Percentiles rank a stretch among this genome's conserved stretches.
phyloP scores from a whole-genome alignment of 495 filamentous ascomycete species.

The Jackrogersella minutella region DNA sequence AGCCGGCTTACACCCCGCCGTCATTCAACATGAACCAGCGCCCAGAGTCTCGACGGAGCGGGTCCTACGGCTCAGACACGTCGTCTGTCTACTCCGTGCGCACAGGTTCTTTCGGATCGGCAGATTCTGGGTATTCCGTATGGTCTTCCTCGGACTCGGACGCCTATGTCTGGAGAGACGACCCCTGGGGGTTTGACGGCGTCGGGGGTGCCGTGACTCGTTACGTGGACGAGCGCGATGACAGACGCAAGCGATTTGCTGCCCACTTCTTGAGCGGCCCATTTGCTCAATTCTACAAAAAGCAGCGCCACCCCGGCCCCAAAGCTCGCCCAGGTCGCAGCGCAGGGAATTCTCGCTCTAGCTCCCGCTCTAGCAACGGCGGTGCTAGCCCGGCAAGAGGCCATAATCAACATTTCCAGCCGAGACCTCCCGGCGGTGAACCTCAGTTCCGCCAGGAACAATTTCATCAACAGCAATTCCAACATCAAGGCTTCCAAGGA shows the following conservation, averaged over 20 bases:
- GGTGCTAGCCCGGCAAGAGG: constrained; percentile 3
- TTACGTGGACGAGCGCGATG: constrained; percentile 37
- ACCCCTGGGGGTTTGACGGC: constrained; percentile 38
- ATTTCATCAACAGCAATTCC: constrained; percentile 15
- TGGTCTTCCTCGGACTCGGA: constrained; percentile 44
- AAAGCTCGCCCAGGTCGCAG: constrained; percentile 25
- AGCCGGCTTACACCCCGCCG: constrained; percentile 1
- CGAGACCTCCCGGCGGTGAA: constrained; percentile 2
- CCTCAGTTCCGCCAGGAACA: constrained; percentile 26
- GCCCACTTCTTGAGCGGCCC: constrained; percentile 43
- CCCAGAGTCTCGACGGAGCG: constrained; percentile 21
- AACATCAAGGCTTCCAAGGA: constrained; percentile 17
- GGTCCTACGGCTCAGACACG: constrained; percentile 33
- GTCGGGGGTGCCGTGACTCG: constrained; percentile 45
- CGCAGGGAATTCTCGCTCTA: constrained; percentile 17
- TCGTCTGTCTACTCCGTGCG: constrained; percentile 36
- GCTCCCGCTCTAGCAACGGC: constrained; percentile 10
- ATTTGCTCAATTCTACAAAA: constrained; percentile 41
- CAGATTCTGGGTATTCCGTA: constrained; percentile 33
- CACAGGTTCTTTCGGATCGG: constrained; percentile 20
- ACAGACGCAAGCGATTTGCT: constrained; percentile 33
- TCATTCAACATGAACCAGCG: constrained; percentile 23
- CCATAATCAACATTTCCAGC: constrained; percentile 23
- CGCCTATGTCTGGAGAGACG: constrained; percentile 42
- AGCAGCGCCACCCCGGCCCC: constrained; percentile 27